Conservation (phyloP, 495 filamentous ascomycete genomes). For the Tuber calosporum region DNA sequence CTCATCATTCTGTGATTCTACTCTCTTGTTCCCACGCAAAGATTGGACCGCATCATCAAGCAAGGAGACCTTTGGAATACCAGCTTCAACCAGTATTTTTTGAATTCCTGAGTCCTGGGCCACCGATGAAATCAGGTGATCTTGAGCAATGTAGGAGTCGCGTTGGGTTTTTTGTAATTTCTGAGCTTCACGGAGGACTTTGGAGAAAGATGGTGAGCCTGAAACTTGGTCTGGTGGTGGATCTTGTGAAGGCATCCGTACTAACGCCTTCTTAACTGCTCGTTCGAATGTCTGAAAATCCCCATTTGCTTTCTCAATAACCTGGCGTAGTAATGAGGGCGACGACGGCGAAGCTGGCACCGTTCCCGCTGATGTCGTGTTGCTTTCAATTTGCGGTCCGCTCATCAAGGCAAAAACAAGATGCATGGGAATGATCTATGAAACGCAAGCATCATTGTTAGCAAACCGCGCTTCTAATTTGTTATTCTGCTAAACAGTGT, state of each 20-base stretch:
- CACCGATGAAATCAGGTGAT: constrained; percentile 80
- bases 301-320: constrained; percentile 86
- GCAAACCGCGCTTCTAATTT: background rate
- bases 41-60: constrained; percentile 79
- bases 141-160: constrained; percentile 85
- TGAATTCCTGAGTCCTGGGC: constrained; percentile 71
- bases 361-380: constrained; percentile 62
- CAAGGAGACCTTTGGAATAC: constrained; percentile 83
- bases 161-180: constrained; percentile 95
- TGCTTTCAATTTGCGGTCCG: constrained; percentile 70
- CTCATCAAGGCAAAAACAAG: constrained; percentile 72
- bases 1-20: constrained; percentile 93
- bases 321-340: constrained; percentile 82
- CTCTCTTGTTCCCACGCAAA: constrained; percentile 81
- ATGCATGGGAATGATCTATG: constrained; percentile 60
- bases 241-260: constrained; percentile 86
- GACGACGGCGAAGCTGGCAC: constrained; percentile 49
- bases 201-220: constrained; percentile 70
- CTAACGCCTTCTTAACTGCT: constrained; percentile 79
- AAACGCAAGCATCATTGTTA: background rate
- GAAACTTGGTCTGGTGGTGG: constrained; percentile 82
- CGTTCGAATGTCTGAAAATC: constrained; percentile 83
- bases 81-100: constrained; percentile 68
- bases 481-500: background rate
- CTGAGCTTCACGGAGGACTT: constrained; percentile 70